Evolutionary conservation across 2,329 filamentous ascomycete species (phyloP), one percentile per base, ranked within the genome.

Genomic region (Bipolaris gigantea): DNA sequence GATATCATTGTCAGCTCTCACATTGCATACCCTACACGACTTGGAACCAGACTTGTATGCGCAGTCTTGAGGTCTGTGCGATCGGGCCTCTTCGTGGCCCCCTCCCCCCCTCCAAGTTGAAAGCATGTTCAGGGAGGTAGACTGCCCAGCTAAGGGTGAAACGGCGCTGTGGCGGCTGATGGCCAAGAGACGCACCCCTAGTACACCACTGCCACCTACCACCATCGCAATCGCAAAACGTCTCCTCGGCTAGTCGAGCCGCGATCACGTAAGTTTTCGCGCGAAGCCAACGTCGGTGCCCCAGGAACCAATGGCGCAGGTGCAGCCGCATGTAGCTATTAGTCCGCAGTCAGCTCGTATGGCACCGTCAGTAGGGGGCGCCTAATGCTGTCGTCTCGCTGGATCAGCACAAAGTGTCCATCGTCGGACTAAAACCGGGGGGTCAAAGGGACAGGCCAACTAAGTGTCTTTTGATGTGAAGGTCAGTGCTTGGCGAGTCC

Each of bases 1-100:
- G 53, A 59, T 50, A 54, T 60, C 40, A 56, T 39, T 32, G 25
- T 40, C 41, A 23, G 5, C 11, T 25, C 6, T 34, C 21, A 34
- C 48, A 32, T 23, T 15, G 45, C 23, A 13, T 43, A 32, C 27
- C 41, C n/a, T 15, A 27, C 27, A 44, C 30, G 27, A 19, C 30
- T 44, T 23, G 27, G 27, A 30, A 40, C 21, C 38, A 40, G 7
- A 25, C 13, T 9, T n/a, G 18, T 10, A 42, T 43, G 25, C 25
- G 40, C n/a, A 19, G 19, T 13, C n/a, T 11, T 42, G 23, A 16
- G 39, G 23, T 43, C n/a, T 32, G 27, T 11, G 27, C 16, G 16
- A 23, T 9, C 2, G 38, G 38, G 21, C 38, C 38, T 25, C 13
- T 40, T 18, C 13, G 21, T 25, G 38, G 38, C 15, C 38, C 21